Conservation (phyloP, 1,284 basidiomycete genomes). For the Moesziomyces sp. region DNA sequence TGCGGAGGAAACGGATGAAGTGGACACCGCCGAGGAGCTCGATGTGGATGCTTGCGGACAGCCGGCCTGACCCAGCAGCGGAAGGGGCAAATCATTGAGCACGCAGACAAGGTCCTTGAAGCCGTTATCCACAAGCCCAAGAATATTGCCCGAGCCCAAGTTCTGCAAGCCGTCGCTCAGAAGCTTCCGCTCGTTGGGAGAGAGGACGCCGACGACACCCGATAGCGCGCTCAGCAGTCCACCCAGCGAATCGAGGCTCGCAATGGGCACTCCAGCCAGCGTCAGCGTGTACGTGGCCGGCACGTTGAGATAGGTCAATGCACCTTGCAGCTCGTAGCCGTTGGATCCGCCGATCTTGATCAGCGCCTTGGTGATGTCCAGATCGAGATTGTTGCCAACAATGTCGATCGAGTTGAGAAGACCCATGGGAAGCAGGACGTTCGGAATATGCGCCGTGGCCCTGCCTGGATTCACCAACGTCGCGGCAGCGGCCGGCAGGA, state of each 20-base stretch:
- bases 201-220: not conserved
- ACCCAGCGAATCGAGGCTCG: constrained; percentile 4
- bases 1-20: not conserved
- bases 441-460: constrained; percentile 13
- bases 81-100: constrained; percentile 3
- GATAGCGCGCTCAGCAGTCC: constrained; percentile 6
- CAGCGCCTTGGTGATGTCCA: constrained; percentile 11
- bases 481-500: constrained; percentile 5
- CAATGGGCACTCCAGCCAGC: not conserved
- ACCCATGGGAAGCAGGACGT: constrained; percentile 12
- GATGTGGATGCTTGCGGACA: constrained; percentile 7
- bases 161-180: constrained; percentile 5
- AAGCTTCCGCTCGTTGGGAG: constrained; percentile 2
- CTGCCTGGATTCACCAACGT: constrained; percentile 7
- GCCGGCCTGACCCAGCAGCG: constrained; percentile 4
- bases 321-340: constrained; percentile 18
- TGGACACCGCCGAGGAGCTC: not conserved
- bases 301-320: constrained; percentile 31
- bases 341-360: constrained; percentile 17
- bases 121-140: constrained; percentile 1
- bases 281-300: constrained; percentile 21
- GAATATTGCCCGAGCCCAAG: constrained; percentile 2
- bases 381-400: constrained; percentile 12
- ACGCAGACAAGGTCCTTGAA: constrained; percentile 5
- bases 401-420: constrained; percentile 14